Evolutionary conservation across 495 filamentous ascomycete genomes (phyloP).

Genomic region (Paragyromitra xinjiangensis): DNA sequence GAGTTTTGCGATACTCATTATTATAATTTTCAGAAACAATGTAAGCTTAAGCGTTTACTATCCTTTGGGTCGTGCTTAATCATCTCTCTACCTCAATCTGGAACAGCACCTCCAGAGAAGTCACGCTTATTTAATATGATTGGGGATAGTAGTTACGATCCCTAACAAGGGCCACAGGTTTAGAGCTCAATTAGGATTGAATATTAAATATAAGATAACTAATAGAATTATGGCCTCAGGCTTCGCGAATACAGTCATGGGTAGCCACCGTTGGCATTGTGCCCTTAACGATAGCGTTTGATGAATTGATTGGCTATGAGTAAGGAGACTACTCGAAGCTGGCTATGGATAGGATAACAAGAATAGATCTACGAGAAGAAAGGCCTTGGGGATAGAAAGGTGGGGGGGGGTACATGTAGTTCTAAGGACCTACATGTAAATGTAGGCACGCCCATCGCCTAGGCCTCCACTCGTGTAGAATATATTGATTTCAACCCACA

Average conservation of each 20-base stretch:
- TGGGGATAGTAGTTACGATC: too few species aligned
- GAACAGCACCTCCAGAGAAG: background rate
- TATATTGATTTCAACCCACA: too few species aligned
- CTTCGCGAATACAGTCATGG: background rate
- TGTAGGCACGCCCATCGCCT: too few species aligned
- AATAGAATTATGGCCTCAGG: background rate
- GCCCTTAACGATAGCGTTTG: background rate
- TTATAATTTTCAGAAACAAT: background rate
- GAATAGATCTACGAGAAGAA: background rate
- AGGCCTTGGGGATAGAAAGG: background rate
- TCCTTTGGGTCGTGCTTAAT: background rate
- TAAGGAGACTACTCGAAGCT: background rate
- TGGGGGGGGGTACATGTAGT: too few species aligned
- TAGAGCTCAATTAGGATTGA: background rate
- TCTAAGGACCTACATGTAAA: too few species aligned
- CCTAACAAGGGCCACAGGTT: background rate
- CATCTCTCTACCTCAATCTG: background rate
- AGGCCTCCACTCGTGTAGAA: too few species aligned
- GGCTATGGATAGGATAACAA: background rate
- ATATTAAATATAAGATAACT: background rate
- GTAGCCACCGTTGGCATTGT: constrained; percentile 1
- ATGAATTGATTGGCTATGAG: background rate
- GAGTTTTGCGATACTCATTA: background rate
- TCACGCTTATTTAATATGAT: background rate
- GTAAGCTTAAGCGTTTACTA: background rate